phyloP scores from a whole-genome alignment of 805 yeast species.

The Maudiozyma turicensis region DNA sequence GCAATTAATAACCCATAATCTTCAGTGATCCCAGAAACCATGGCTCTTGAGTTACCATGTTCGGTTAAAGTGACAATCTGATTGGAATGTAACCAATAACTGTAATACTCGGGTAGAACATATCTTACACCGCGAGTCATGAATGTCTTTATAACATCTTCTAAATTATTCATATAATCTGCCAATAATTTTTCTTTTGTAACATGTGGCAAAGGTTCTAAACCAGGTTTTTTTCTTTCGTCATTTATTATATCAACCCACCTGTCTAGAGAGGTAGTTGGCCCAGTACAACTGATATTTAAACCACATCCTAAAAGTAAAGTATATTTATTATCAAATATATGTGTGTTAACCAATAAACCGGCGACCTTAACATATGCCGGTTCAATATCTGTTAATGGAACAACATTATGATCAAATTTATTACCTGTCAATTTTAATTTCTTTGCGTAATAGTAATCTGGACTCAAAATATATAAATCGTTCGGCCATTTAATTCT shows the following conservation, averaged over 20 bases:
- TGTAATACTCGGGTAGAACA: constrained; percentile 63
- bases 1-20: constrained; percentile 82
- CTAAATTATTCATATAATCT: constrained; percentile 53
- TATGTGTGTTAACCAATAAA: constrained; percentile 69
- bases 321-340: constrained; percentile 47
- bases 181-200: constrained; percentile 42
- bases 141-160: constrained; percentile 51
- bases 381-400: constrained; percentile 47
- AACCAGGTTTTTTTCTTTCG: constrained; percentile 27
- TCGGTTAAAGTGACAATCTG: constrained; percentile 65
- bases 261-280: constrained; percentile 79
- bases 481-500: constrained; percentile 97
- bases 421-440: constrained; percentile 16
- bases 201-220: constrained; percentile 32
- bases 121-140: constrained; percentile 54
- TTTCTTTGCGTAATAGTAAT: constrained; percentile 32
- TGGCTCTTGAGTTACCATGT: constrained; percentile 44
- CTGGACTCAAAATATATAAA: constrained; percentile 65
- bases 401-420: constrained; percentile 26
- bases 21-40: constrained; percentile 67
- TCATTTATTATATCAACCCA: constrained; percentile 55
- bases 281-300: constrained; percentile 75
- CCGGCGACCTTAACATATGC: constrained; percentile 76
- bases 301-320: constrained; percentile 81
- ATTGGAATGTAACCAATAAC: constrained; percentile 74